Conservation (phyloP, 805 yeast species). For the Sugiyamaella chiloensis region DNA sequence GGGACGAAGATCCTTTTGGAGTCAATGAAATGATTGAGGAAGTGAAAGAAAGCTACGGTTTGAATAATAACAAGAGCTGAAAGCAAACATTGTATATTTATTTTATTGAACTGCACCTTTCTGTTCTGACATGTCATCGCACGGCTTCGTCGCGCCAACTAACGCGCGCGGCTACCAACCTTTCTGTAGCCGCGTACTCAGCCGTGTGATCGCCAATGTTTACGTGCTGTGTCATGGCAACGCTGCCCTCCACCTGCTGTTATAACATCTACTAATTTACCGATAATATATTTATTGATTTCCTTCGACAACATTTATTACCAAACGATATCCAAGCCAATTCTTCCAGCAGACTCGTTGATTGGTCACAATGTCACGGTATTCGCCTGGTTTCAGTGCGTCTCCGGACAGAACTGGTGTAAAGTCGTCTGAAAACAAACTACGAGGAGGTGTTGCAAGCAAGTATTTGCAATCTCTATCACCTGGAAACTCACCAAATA, state of each 20-base stretch:
- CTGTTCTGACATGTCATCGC: no score
- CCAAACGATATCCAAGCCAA: no score
- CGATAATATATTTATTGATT: constrained; percentile 10
- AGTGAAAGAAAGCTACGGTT: constrained; percentile 12
- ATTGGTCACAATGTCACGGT: not conserved
- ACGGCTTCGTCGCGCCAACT: no score
- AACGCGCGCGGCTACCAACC: no score
- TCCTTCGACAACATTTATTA: no score
- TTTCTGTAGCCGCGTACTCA: no score
- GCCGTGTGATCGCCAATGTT: constrained; percentile 6
- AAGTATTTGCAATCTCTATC: constrained; percentile 21
- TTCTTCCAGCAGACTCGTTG: no score
- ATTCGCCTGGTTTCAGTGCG: not conserved
- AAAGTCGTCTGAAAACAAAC: constrained; percentile 13
- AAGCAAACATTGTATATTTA: no score
- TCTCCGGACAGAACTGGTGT: not conserved
- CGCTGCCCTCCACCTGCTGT: no score
- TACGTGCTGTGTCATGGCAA: constrained; percentile 5
- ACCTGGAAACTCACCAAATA: not conserved
- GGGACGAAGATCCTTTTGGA: constrained; percentile 30
- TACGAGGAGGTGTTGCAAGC: constrained; percentile 22
- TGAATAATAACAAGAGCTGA: constrained; percentile 1
- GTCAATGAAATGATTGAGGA: constrained; percentile 19
- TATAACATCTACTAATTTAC: constrained; percentile 5
- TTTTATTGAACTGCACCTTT: no score